phyloP scores from a whole-genome alignment of 2,329 filamentous ascomycete species.

The Gremmenia infestans region DNA sequence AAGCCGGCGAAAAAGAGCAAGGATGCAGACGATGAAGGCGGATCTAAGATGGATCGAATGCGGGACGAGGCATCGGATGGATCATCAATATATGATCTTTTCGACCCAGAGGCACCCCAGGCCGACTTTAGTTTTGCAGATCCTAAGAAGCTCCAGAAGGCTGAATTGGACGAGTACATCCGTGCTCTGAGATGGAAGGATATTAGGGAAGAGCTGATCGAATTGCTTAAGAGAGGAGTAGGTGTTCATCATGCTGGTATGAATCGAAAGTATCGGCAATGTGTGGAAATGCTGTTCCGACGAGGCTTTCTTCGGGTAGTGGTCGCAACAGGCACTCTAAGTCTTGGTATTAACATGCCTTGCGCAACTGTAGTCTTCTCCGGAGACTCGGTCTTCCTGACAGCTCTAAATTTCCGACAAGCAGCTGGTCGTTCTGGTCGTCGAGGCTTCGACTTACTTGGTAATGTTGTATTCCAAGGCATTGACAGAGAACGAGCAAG shows the following conservation, averaged over 20 bases:
- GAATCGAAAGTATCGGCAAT: conserved; percentile 71
- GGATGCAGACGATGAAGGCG: conserved; percentile 42
- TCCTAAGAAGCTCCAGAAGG: conserved; percentile 48
- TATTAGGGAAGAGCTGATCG: conserved; percentile 49
- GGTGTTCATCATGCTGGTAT: conserved; percentile 77
- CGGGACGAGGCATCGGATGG: conserved; percentile 53
- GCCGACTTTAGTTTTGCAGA: conserved; percentile 64
- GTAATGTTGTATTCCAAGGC: conserved; percentile 74
- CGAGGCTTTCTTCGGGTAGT: conserved; percentile 66
- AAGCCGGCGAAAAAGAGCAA: conserved; percentile 39
- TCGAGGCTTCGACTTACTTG: conserved; percentile 74
- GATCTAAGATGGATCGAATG: conserved; percentile 51
- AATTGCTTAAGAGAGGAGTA: conserved; percentile 60
- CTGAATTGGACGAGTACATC: conserved; percentile 54
- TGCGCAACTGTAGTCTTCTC: conserved; percentile 77
- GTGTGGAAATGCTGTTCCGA: conserved; percentile 69
- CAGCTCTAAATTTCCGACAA: conserved; percentile 71
- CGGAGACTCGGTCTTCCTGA: conserved; percentile 68
- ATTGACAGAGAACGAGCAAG: conserved; percentile 56
- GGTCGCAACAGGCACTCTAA: conserved; percentile 70
- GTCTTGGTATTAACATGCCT: conserved; percentile 78
- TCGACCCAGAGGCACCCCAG: conserved; percentile 61
- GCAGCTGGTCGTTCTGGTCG: conserved; percentile 73
- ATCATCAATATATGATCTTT: conserved; percentile 53
- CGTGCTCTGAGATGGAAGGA: conserved; percentile 45